Conservation (phyloP, 257 asterid genomes). For the Solanum ossicruentum region DNA sequence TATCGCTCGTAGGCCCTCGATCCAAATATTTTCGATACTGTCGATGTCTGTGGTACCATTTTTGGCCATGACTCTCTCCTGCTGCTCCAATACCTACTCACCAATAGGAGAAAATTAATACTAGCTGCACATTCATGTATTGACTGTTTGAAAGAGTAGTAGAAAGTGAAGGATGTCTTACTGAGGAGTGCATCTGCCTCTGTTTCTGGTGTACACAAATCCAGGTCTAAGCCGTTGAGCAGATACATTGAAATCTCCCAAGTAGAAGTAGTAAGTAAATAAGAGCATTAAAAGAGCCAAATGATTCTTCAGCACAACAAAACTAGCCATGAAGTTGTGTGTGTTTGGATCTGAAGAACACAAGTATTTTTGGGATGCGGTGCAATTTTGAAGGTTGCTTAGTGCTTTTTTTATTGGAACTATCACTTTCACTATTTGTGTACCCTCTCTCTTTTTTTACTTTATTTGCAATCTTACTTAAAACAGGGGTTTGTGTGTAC, state of each 20-base stretch:
- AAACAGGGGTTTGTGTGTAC: neutral
- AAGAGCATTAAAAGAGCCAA: neutral
- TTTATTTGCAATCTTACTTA: neutral
- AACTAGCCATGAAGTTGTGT: neutral
- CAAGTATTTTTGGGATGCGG: neutral
- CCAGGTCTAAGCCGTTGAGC: conserved; percentile 35
- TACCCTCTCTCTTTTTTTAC: neutral
- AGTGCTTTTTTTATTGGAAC: neutral
- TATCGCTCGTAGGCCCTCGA: conserved; percentile 63
- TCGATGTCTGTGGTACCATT: conserved; percentile 65
- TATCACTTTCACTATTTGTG: conserved; percentile 3
- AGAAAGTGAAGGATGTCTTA: conserved; percentile 2
- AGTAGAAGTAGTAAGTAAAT: neutral
- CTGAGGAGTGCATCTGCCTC: conserved; percentile 82
- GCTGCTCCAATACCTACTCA: conserved; percentile 72
- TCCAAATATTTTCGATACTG: conserved; percentile 68
- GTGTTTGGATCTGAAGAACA: neutral
- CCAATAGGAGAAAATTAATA: neutral
- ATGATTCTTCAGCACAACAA: neutral
- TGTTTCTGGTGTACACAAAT: conserved; percentile 54
- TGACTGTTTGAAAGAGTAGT: neutral
- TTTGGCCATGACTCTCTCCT: conserved; percentile 72
- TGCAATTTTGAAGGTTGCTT: neutral
- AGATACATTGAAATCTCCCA: conserved; percentile 1
- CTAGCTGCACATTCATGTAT: too few species aligned